These are phyloP conservation scores for Cadophora luteo-olivacea DNA, from an alignment of 2,329 filamentous ascomycete species.

Conservation along the genomic window DNA sequence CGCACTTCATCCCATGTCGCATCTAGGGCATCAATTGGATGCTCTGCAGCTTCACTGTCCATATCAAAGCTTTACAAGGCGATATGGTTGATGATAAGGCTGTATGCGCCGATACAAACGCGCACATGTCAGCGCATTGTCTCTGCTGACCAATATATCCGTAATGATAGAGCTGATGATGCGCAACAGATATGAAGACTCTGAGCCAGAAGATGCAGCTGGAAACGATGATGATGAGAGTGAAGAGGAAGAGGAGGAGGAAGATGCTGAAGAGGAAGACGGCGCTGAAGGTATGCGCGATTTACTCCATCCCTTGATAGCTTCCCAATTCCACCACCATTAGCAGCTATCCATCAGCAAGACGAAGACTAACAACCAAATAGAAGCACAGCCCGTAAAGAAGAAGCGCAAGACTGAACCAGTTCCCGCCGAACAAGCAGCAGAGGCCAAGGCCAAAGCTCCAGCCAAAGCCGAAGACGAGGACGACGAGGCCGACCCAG, in stretches of 20 bases:
- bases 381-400: conserved; percentile 35
- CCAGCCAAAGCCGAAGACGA: conserved; percentile 29
- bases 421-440: conserved; percentile 18
- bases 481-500: conserved; percentile 28
- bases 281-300: conserved; percentile 34
- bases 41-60: conserved; percentile 22
- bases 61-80: conserved; percentile 17
- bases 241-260: conserved; percentile 39
- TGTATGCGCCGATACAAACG: conserved; percentile 16
- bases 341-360: not conserved
- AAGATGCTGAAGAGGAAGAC: conserved; percentile 36
- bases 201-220: conserved; percentile 42
- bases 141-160: conserved; percentile 7
- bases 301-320: not conserved
- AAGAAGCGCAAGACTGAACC: conserved; percentile 41
- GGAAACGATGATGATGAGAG: conserved; percentile 47
- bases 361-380: conserved; percentile 19
- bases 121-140: conserved; percentile 17
- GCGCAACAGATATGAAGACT: conserved; percentile 43
- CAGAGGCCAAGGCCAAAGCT: conserved; percentile 26
- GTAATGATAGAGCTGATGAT: conserved; percentile 27
- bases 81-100: conserved; percentile 16
- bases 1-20: conserved; percentile 3
- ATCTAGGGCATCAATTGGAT: conserved; percentile 21
- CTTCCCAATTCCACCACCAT: not conserved